A percentile compares a stretch with the other conserved stretches of the same genome.
Conservation (phyloP, 805 yeast species). For the Candida multigemmis region DNA sequence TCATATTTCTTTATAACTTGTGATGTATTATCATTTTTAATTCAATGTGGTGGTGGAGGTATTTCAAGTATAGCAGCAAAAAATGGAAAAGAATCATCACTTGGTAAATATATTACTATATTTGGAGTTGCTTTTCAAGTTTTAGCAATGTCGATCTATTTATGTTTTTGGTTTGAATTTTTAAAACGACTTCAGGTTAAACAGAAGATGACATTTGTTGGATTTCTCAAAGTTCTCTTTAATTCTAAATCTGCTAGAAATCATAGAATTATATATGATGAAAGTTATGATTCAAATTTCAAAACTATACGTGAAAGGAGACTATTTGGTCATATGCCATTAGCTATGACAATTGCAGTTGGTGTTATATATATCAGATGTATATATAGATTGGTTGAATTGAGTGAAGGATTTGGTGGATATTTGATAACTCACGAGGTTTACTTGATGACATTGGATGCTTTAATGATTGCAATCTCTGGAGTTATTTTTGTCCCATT, state of each 20-base stretch:
- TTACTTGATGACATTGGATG: slow-evolving; percentile 26
- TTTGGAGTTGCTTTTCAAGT: slow-evolving; percentile 29
- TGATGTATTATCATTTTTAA: slow-evolving; percentile 22
- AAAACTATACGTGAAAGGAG: slow-evolving; percentile 10
- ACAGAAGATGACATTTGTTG: slow-evolving; percentile 8
- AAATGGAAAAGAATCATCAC: slow-evolving; percentile 8
- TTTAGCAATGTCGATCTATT: slow-evolving; percentile 23
- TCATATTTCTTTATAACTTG: slow-evolving; percentile 26
- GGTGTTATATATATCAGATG: slow-evolving; percentile 20
- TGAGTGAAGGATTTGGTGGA: slow-evolving; percentile 26
- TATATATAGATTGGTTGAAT: slow-evolving; percentile 29
- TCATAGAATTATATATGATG: slow-evolving; percentile 14
- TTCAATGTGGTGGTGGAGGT: slow-evolving; percentile 33
- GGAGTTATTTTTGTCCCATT: slow-evolving; percentile 22
- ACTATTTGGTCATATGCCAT: slow-evolving; percentile 17
- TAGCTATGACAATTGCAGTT: slow-evolving; percentile 21
- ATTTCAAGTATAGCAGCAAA: slow-evolving; percentile 15
- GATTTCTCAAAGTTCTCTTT: slow-evolving; percentile 15
- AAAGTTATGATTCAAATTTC: slow-evolving; percentile 17
- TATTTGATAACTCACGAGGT: slow-evolving; percentile 26
- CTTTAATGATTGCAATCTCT: slow-evolving; percentile 22
- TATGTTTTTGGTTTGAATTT: slow-evolving; percentile 22
- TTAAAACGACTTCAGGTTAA: slow-evolving; percentile 17
- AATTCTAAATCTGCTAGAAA: slow-evolving; percentile 11
- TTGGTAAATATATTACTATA: slow-evolving; percentile 26